Conservation (phyloP, 495 filamentous ascomycete genomes). For the Penicillium turbatum region DNA sequence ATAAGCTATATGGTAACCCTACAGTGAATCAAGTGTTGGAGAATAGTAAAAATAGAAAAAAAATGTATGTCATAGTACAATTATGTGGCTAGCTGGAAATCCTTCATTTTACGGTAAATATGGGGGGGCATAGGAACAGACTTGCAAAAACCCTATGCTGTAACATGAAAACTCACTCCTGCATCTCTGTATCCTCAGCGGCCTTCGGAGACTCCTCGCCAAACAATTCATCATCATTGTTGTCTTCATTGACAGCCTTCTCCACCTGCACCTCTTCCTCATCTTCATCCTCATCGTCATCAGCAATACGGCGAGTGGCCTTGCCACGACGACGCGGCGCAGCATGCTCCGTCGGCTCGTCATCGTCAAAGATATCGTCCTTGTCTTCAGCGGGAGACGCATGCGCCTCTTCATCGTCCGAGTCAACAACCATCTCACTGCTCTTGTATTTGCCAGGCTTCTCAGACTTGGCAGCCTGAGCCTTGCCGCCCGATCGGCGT, state of each 20-base stretch:
- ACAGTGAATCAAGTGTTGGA: too few species aligned
- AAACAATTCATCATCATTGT: slow-evolving; percentile 25
- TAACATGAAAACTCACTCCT: slow-evolving; percentile 18
- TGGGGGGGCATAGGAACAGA: too few species aligned
- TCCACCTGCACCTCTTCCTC: slow-evolving; percentile 14
- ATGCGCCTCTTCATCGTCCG: slow-evolving; percentile 49
- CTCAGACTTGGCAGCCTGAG: slow-evolving; percentile 30
- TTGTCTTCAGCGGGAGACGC: slow-evolving; percentile 30
- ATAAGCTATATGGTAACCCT: too few species aligned
- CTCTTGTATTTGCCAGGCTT: slow-evolving; percentile 65
- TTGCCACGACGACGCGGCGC: slow-evolving; percentile 38
- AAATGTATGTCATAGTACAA: too few species aligned
- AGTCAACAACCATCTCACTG: slow-evolving; percentile 73
- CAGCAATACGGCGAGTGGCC: slow-evolving; percentile 35
- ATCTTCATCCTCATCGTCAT: slow-evolving; percentile 45
- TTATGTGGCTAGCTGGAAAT: too few species aligned
- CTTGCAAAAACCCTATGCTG: too few species aligned
- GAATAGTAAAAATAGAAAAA: too few species aligned
- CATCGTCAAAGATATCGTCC: slow-evolving; percentile 28
- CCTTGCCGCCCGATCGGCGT: slow-evolving; percentile 54
- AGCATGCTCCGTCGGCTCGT: slow-evolving; percentile 30
- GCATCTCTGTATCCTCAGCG: slow-evolving; percentile 27
- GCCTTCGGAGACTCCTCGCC: slow-evolving; percentile 17
- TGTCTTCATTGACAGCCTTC: slow-evolving; percentile 10
- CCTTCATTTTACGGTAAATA: too few species aligned